Base-by-base conservation (phyloP, 768 basidiomycete species). In the Gelatoporia subvermispora region DNA sequence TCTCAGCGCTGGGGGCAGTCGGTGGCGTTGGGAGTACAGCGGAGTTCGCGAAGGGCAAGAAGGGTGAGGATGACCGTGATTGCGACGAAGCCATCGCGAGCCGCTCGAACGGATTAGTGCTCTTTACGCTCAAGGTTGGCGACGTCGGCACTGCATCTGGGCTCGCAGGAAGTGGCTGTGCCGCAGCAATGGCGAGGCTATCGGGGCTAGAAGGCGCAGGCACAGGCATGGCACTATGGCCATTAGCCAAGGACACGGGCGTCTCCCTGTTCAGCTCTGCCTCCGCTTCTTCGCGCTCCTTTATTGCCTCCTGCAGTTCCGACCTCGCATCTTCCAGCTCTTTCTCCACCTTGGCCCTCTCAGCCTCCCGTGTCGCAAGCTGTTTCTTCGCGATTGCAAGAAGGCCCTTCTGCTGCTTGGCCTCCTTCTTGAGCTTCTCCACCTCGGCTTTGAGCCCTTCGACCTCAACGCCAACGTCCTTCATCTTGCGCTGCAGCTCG, bases 371-470 rank as follows among this genome's bases (percentile, higher is more conserved):
- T 4, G 87, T 81, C 21, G 78, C 78, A 22, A 98, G 72, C 70
- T 98, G 96, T 66, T 99, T 98, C 72, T 85, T 86, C 4, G 91
- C 89, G 63, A 98, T 95, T 4, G 93, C 93, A 20, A 95, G 75
- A 54, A 95, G 74, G 9, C 96, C 96, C 65, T 92, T 97, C 71
- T 97, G 94, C 62, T 96, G 92, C 65, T 95, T 87, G 2, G 89
- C 92, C 44, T 97, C 94, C 68, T 90, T 98, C 72, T 84, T 93
- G 35, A 78, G 65, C 70, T 88, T 93, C 66, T 98, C 96, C 18
- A 93, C 71, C 52, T 89, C 84, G 10, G 68, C 71, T 65, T 88
- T 93, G 44, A 85, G 64, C 10, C 70, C 61, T 40, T 87, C 80
- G 31, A 84, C 84, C 65, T 93, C 82, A 52, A 83, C 77, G 8